Base-by-base conservation (phyloP, 1,139 yeast genomes). In the Kurtzmaniella quercitrusa region DNA sequence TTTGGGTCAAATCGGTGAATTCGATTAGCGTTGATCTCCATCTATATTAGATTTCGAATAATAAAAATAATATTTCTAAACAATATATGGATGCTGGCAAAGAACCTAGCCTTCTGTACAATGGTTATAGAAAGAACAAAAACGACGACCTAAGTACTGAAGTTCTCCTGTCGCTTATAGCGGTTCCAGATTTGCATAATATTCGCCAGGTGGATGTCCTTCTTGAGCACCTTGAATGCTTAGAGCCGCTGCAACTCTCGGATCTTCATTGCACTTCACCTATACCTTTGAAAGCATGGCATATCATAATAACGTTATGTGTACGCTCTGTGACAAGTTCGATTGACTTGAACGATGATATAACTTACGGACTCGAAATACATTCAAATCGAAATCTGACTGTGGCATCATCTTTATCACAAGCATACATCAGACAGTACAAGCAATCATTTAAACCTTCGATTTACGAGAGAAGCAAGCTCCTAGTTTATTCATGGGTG, bases 1-100 rank as follows among this genome's bases (percentile, higher is more conserved):
- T 4, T 48, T 71, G 36, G 77, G 76, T 1, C 61, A 59, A 30
- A 46, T 71, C 15, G 77, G 76, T 1, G 76, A 71, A 47, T 54
- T 61, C 11, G 64, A 59, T 30, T 59, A 36, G 30, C n/a, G n/a
- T n/a, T n/a, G n/a, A n/a, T n/a, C n/a, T 15, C n/a, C 9, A 12
- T 23, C 9, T 23, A 23, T 9, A 23, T 23, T 9, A 23, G 12
- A 9, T 23, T 30, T 14, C 18, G 6, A 3, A 30, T 12, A 14
- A 14, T 12, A 30, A 5, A 14, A 30, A 30, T 12, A 14, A 4
- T 14, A 8, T 14, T 14, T 5, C 34, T 12, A 9, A 3, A 5
- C 7, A 30, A 5, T 30, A 3, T 30, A 30, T 30, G 34, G 34
- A 30, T 12, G 34, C 18, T 8, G 18, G 18, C n/a, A 8, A 14